Percentiles rank a stretch among this genome's conserved stretches.
These are phyloP conservation scores for Phalaenopsis hybrid DNA, from an alignment of 116 monocot species.

Conservation along the genomic window DNA sequence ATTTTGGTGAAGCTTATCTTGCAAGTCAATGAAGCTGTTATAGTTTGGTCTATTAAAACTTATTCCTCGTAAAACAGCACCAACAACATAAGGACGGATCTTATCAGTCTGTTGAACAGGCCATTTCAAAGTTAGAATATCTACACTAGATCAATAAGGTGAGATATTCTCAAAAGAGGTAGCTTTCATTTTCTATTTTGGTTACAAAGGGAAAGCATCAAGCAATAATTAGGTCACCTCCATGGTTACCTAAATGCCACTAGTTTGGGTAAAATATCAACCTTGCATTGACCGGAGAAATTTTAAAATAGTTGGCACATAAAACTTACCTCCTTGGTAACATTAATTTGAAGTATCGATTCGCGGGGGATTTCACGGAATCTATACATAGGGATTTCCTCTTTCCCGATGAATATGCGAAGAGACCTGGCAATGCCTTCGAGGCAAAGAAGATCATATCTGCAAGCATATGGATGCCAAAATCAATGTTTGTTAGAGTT, in stretches of 20 bases:
- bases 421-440: conserved; percentile 88
- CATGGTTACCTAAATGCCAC: neutral
- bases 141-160: neutral
- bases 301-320: neutral
- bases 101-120: conserved; percentile 44
- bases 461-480: conserved; percentile 16
- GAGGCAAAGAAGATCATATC: conserved; percentile 89
- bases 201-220: neutral
- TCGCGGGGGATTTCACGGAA: conserved; percentile 27
- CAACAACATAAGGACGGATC: conserved; percentile 81
- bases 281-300: neutral
- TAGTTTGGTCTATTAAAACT: conserved; percentile 71
- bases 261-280: neutral
- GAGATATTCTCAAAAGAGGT: neutral
- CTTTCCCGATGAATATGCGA: conserved; percentile 64
- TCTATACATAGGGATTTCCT: conserved; percentile 54
- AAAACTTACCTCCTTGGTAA: conserved; percentile 23
- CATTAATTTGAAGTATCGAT: conserved; percentile 62
- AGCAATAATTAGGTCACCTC: neutral
- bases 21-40: conserved; percentile 94
- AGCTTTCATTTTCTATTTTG: neutral
- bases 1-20: conserved; percentile 96
- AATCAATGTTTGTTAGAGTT: neutral
- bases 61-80: conserved; percentile 83
- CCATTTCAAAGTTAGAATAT: neutral